Conservation (phyloP, 305 asterid genomes). For the Fraxinus sp. region DNA sequence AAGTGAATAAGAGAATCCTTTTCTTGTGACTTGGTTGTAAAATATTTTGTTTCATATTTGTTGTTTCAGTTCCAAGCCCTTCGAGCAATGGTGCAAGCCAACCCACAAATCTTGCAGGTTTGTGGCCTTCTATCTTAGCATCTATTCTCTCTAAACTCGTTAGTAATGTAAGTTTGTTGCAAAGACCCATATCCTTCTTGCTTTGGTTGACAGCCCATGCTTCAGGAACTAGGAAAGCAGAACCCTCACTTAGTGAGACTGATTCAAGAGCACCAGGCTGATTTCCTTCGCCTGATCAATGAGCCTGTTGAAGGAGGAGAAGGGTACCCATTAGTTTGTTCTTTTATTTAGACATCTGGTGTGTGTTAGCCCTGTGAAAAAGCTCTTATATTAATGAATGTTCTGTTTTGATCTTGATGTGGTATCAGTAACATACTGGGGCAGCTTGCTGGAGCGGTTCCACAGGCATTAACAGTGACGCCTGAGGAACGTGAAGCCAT, state of each 20-base stretch:
- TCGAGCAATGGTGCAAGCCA: conserved; percentile 88
- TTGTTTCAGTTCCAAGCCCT: conserved; percentile 75
- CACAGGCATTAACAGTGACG: conserved; percentile 64
- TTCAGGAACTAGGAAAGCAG: conserved; percentile 87
- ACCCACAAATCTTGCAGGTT: conserved; percentile 93
- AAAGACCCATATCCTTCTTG: conserved; percentile 20
- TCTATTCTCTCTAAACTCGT: background rate
- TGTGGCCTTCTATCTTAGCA: background rate
- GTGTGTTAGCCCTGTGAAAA: background rate
- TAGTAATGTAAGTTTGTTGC: background rate
- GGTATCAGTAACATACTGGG: conserved; percentile 44
- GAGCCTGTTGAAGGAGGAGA: conserved; percentile 87
- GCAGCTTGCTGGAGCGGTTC: conserved; percentile 67
- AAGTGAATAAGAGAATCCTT: background rate
- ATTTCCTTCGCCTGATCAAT: conserved; percentile 78
- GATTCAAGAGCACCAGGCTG: conserved; percentile 83
- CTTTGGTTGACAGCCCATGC: conserved; percentile 68
- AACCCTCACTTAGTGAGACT: conserved; percentile 74
- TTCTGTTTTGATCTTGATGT: conserved; percentile 4
- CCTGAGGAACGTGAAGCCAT: conserved; percentile 82
- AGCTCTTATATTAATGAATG: background rate
- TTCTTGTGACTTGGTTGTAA: background rate
- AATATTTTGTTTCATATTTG: conserved; percentile 18
- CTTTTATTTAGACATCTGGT: conserved; percentile 1
- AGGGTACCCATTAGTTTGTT: conserved; percentile 41